Evolutionary conservation across 2,329 filamentous ascomycete genomes (phyloP), one percentile per base, ranked within the genome.

Genomic region (Apiospora saccharicola): DNA sequence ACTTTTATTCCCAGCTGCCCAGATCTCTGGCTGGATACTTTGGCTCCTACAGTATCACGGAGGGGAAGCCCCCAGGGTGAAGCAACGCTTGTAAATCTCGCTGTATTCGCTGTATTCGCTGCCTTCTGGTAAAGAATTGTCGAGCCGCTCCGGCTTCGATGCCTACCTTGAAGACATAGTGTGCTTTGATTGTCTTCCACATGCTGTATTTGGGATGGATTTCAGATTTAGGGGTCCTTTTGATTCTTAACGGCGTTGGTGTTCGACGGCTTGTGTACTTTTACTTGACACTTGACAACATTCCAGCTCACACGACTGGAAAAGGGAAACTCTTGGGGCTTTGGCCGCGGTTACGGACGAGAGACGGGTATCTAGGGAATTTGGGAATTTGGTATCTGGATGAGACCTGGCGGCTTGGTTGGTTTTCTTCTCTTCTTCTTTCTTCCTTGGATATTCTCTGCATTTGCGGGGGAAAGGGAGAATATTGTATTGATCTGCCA

Each of bases 331-430:
- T 57, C 34, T 41, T 64, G 34, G 51, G 57, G 53, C 57, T 12
- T 64, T n/a, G 57, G 41, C 57, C 34, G 57, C 57, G 22, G 57
- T 41, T 41, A 22, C 57, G 57, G 57, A 64, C 37, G 41, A 64
- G 57, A 30, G 22, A 24, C 34, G 19, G 57, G 14, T 41, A 64
- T 64, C 34, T 64, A 8, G 34, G 34, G 4, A 64, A n/a, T 64
- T 41, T 37, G 30, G 34, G 57, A 22, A 41, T 19, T 37, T 12
- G 57, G 37, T 41, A 41, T 41, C 37, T 41, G 37, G 37, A 41
- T 10, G 22, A 24, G 13, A 7, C n/a, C 37, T 13, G 19, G 30
- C 57, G 57, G 57, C 34, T 41, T 41, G 34, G 57, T 14, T 64
- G 34, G 34, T 19, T 64, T n/a, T 64, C 10, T 19, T 64, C 22